Percentiles rank a stretch among this genome's conserved stretches.
Conservation (phyloP, 73 alveolate genomes). For the Paramecium biaurelia region DNA sequence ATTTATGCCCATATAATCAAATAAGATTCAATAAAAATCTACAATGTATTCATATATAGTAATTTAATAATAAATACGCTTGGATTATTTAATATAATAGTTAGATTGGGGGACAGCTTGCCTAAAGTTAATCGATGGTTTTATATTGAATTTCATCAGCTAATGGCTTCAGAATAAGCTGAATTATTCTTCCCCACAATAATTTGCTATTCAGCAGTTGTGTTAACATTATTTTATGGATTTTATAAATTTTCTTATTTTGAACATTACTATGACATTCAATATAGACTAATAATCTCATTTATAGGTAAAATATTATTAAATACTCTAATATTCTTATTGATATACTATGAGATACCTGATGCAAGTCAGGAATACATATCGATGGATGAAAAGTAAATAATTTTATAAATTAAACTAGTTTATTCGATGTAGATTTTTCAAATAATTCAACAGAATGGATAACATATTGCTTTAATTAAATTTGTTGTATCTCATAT, state of each 20-base stretch:
- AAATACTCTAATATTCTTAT: background rate
- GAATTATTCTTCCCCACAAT: background rate
- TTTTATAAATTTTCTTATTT: conserved; percentile 22
- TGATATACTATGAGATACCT: background rate
- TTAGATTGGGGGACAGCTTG: conserved; percentile 15
- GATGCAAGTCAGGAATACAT: background rate
- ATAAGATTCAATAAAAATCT: background rate
- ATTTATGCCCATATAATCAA: conserved; percentile 12
- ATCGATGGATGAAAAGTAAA: background rate
- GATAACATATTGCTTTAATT: background rate
- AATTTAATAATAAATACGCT: conserved; percentile 22
- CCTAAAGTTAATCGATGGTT: background rate
- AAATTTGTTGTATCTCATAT: conserved; percentile 14
- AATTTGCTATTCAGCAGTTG: background rate
- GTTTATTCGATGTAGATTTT: background rate
- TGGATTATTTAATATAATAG: conserved; percentile 24
- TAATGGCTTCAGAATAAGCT: background rate
- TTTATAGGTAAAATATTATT: conserved; percentile 10
- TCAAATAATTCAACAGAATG: background rate
- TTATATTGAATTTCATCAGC: background rate
- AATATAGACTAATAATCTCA: background rate
- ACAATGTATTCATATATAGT: background rate
- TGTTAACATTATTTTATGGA: background rate
- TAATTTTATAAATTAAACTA: background rate
- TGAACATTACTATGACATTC: conserved; percentile 13